phyloP scores from a whole-genome alignment of 768 basidiomycete genomes.

The Phaeotremella skinneri region DNA sequence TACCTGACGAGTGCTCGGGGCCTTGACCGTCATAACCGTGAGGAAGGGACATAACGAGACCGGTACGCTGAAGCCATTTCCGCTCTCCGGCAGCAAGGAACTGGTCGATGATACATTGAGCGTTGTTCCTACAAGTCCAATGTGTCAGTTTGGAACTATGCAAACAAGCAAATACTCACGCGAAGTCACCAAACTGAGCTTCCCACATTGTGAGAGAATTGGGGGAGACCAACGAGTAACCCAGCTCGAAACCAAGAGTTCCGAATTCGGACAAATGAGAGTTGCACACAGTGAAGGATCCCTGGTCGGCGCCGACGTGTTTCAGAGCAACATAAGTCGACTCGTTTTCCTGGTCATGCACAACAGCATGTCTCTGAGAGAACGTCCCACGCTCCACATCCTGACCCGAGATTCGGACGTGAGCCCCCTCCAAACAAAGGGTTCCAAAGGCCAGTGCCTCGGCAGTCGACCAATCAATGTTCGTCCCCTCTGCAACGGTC shows the following conservation, averaged over 20 bases:
- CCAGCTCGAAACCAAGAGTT: constrained; percentile 92
- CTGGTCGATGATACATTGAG: constrained; percentile 97
- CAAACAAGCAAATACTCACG: constrained; percentile 43
- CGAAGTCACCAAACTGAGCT: constrained; percentile 95
- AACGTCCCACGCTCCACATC: constrained; percentile 99
- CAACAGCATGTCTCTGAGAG: constrained; percentile 94
- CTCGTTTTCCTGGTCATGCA: constrained; percentile 94
- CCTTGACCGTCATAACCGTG: constrained; percentile 99
- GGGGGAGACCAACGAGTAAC: constrained; percentile 96
- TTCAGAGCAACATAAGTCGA: constrained; percentile 84
- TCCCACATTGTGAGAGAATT: constrained; percentile 94
- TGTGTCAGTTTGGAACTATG: neutral
- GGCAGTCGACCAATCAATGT: constrained; percentile 98
- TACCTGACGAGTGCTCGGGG: constrained; percentile 93
- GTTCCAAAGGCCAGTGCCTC: constrained; percentile 96
- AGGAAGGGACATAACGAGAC: constrained; percentile 80
- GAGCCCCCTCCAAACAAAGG: constrained; percentile 85
- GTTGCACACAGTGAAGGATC: constrained; percentile 92
- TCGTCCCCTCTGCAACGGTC: constrained; percentile 81
- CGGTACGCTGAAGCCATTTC: constrained; percentile 94
- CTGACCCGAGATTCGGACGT: constrained; percentile 93
- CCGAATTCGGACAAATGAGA: constrained; percentile 95
- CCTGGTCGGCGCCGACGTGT: constrained; percentile 80
- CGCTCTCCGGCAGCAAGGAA: constrained; percentile 96
- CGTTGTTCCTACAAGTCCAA: constrained; percentile 63